phyloP scores from a whole-genome alignment of 257 asterid species.

The Solanum rostratum region DNA sequence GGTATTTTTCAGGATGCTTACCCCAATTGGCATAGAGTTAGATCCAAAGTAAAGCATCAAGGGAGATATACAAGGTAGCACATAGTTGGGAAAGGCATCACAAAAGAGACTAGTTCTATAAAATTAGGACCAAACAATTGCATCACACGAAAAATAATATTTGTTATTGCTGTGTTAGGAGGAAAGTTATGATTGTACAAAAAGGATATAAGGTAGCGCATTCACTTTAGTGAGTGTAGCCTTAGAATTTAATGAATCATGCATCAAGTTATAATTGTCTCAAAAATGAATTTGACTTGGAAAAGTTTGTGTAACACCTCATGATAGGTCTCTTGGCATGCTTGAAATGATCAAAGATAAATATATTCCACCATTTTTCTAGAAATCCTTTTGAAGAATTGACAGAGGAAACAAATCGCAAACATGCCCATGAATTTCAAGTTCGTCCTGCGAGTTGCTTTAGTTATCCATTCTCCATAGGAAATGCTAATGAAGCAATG shows the following conservation, averaged over 20 bases:
- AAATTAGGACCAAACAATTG: not conserved
- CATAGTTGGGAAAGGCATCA: not conserved
- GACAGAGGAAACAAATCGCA: not conserved
- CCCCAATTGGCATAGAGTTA: not conserved
- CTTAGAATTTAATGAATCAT: not conserved
- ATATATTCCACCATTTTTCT: not conserved
- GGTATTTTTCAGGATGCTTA: not conserved
- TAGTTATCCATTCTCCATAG: not conserved
- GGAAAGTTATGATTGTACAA: not conserved
- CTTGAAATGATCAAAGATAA: not conserved
- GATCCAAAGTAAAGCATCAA: not conserved
- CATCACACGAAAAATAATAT: not conserved
- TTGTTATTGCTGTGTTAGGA: not conserved
- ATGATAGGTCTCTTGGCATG: not conserved
- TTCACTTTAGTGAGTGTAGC: not conserved
- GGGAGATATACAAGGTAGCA: not conserved
- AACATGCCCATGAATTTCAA: not conserved
- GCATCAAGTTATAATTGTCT: not conserved
- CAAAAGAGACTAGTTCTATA: not conserved
- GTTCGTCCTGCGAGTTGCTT: not conserved
- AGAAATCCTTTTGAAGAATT: not conserved
- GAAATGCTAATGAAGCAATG: conserved; percentile 40
- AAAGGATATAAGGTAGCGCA: not conserved
- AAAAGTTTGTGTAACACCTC: not conserved
- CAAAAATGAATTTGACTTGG: not conserved